phyloP scores from a whole-genome alignment of 208 protist genomes.

The Baffinella frigidus region DNA sequence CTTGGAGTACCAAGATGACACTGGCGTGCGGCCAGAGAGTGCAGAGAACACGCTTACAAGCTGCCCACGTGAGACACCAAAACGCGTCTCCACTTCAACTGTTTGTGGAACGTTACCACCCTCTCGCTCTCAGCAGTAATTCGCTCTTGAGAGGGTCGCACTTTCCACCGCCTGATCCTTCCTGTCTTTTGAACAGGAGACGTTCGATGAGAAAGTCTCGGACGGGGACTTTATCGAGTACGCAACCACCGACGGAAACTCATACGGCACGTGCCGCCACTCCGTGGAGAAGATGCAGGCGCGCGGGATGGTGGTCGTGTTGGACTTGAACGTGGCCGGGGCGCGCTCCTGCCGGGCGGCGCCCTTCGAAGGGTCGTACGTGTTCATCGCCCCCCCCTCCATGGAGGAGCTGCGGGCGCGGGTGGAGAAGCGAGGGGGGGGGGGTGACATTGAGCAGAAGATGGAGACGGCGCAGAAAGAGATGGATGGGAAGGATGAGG shows the following conservation, averaged over 20 bases:
- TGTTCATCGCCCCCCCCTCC: constrained; percentile 79
- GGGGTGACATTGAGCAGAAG: constrained; percentile 80
- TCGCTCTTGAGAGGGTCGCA: too few species aligned
- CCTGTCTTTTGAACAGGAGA: neutral
- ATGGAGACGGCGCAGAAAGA: constrained; percentile 74
- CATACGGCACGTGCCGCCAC: constrained; percentile 84
- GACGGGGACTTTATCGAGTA: constrained; percentile 41
- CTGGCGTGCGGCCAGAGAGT: too few species aligned
- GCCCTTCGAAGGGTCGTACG: constrained; percentile 70
- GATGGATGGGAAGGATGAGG: constrained; percentile 67
- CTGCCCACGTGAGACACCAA: too few species aligned
- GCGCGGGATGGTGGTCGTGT: constrained; percentile 65
- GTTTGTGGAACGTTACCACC: too few species aligned
- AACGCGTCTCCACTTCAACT: neutral
- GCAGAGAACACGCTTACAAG: too few species aligned
- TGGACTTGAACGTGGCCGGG: constrained; percentile 73
- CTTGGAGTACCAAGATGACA: too few species aligned
- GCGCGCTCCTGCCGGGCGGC: neutral
- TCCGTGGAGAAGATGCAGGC: constrained; percentile 76
- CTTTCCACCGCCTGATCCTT: too few species aligned
- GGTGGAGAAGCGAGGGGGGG: constrained; percentile 78
- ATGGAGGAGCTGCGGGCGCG: constrained; percentile 78
- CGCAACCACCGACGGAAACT: constrained; percentile 84
- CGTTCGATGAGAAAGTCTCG: neutral
- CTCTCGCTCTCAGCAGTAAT: too few species aligned